Conservation (phyloP, 225 moss, liverwort and hornwort species). For the Lunularia cruciata region DNA sequence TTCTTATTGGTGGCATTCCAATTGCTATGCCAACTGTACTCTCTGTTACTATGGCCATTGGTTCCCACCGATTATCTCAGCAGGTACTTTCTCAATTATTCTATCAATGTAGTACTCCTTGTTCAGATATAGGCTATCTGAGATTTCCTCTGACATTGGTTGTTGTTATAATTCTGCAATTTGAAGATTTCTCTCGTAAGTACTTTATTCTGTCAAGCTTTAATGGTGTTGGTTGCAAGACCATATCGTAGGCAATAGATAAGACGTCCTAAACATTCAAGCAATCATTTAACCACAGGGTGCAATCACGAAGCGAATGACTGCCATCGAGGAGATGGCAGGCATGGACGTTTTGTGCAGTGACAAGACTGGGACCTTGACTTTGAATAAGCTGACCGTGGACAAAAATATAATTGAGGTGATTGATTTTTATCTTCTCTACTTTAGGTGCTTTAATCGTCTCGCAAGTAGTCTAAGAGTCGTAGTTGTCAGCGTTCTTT, state of each 20-base stretch:
- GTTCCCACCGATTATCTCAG: constrained; percentile 62
- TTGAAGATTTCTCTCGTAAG: neutral
- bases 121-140: too few species aligned
- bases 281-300: constrained; percentile 31
- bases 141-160: too few species aligned
- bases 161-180: too few species aligned
- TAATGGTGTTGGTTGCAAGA: too few species aligned
- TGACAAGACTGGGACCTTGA: constrained; percentile 49
- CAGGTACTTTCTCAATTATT: constrained; percentile 14
- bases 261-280: too few species aligned
- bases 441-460: too few species aligned
- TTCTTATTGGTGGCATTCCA: constrained; percentile 78
- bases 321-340: constrained; percentile 78
- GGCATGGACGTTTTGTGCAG: constrained; percentile 76
- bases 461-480: too few species aligned
- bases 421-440: too few species aligned
- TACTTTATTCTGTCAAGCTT: too few species aligned
- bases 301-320: constrained; percentile 77
- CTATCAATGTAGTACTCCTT: too few species aligned
- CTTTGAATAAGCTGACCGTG: constrained; percentile 14
- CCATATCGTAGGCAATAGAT: too few species aligned
- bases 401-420: constrained; percentile 22
- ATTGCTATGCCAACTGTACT: constrained; percentile 80
- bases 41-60: constrained; percentile 79
- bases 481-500: too few species aligned